Evolutionary conservation across 495 filamentous ascomycete species (phyloP).

Genomic region (Parmelia sp.): DNA sequence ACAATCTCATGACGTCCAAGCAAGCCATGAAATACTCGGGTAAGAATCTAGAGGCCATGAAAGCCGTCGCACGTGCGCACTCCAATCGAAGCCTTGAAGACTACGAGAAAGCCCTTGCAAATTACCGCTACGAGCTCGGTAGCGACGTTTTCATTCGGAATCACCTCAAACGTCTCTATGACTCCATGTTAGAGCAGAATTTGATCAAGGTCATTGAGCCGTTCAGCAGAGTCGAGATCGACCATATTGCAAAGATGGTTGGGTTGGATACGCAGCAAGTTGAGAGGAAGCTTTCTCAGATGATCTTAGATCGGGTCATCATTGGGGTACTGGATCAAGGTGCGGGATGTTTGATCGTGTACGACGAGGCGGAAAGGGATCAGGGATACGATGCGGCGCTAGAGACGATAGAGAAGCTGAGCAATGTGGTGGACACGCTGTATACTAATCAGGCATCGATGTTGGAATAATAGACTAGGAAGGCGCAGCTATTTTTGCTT

Average conservation of each 20-base stretch:
- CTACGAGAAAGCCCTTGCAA: constrained; percentile 84
- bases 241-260: constrained; percentile 94
- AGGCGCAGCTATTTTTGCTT: background rate
- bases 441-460: constrained; percentile 96
- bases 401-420: constrained; percentile 93
- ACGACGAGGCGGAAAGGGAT: constrained; percentile 88
- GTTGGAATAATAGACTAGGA: constrained; percentile 60
- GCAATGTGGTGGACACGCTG: constrained; percentile 92
- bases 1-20: constrained; percentile 84
- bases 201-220: constrained; percentile 98
- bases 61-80: constrained; percentile 92
- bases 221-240: constrained; percentile 93
- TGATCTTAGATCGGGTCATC: constrained; percentile 99
- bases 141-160: constrained; percentile 91
- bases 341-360: constrained; percentile 94
- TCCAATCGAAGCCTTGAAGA: constrained; percentile 90
- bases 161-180: constrained; percentile 88
- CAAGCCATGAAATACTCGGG: constrained; percentile 94
- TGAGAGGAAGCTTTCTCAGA: constrained; percentile 94
- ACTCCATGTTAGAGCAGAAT: constrained; percentile 98
- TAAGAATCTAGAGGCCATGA: constrained; percentile 94
- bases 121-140: constrained; percentile 86
- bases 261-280: constrained; percentile 94
- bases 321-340: constrained; percentile 96
- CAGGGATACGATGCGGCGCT: constrained; percentile 90